These are phyloP conservation scores for Davidsoniella australis DNA, from an alignment of 2,329 filamentous ascomycete species.

Conservation along the genomic window DNA sequence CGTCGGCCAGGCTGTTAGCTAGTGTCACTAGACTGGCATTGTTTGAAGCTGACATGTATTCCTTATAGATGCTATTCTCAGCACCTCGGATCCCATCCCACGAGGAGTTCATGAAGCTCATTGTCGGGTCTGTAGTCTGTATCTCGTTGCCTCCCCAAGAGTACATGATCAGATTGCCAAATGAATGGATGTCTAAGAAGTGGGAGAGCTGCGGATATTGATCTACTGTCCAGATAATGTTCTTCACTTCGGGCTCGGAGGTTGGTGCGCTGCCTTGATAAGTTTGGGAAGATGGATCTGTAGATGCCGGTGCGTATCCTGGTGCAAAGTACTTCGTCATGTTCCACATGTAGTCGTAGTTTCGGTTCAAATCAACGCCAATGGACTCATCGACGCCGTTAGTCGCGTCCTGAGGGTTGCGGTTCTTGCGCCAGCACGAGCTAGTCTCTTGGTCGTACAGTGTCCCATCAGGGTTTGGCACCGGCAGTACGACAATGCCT, in stretches of 20 bases:
- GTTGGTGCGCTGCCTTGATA: slow-evolving; percentile 34
- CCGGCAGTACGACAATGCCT: slow-evolving; percentile 35
- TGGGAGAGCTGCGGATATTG: slow-evolving; percentile 32
- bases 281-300: slow-evolving; percentile 26
- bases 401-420: slow-evolving; percentile 24
- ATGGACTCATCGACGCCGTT: slow-evolving; percentile 16
- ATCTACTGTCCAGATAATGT: slow-evolving; percentile 34
- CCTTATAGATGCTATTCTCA: slow-evolving; percentile 25
- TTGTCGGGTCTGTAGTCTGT: slow-evolving; percentile 26
- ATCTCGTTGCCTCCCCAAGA: slow-evolving; percentile 39
- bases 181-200: slow-evolving; percentile 43
- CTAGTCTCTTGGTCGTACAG: slow-evolving; percentile 32
- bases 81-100: slow-evolving; percentile 34
- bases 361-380: slow-evolving; percentile 35
- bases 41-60: slow-evolving; percentile 25
- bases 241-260: slow-evolving; percentile 40
- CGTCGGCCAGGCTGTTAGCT: slow-evolving; percentile 24
- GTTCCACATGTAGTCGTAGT: slow-evolving; percentile 42
- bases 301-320: slow-evolving; percentile 22
- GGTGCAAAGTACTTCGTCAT: slow-evolving; percentile 27
- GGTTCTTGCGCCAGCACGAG: slow-evolving; percentile 39
- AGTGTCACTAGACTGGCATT: slow-evolving; percentile 19
- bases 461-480: slow-evolving; percentile 38
- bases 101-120: slow-evolving; percentile 34
- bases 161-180: slow-evolving; percentile 34